Percentiles rank a stretch among this genome's conserved stretches.
Conservation (phyloP, 768 basidiomycete genomes). For the Daedaleopsis sinensis region DNA sequence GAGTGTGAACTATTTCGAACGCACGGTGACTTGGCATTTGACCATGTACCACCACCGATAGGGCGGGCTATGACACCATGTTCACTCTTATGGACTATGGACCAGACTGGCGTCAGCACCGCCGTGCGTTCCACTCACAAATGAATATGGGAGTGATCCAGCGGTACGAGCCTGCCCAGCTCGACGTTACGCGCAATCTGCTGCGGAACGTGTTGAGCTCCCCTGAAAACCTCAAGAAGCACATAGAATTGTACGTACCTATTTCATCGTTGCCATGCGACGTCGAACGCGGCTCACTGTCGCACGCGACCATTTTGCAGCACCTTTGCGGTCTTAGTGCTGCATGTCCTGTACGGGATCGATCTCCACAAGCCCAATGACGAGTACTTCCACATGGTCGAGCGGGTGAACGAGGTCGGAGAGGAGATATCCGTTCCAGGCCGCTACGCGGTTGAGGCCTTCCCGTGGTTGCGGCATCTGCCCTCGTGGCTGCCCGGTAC, state of each 20-base stretch:
- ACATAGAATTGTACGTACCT: constrained; percentile 2
- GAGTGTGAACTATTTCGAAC: neutral
- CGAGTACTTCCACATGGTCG: constrained; percentile 7
- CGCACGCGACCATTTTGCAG: neutral
- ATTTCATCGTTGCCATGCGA: too few species aligned
- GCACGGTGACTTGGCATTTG: too few species aligned
- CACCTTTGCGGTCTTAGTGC: neutral
- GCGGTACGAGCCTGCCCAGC: constrained; percentile 2
- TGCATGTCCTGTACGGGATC: constrained; percentile 9
- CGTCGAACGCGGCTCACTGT: too few species aligned
- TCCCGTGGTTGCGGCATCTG: constrained; percentile 16
- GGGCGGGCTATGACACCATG: constrained; percentile 1
- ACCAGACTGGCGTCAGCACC: constrained; percentile 7
- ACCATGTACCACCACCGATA: neutral
- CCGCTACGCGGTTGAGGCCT: neutral
- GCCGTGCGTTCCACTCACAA: constrained; percentile 7
- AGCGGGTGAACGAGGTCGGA: constrained; percentile 1
- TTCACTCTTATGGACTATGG: constrained; percentile 4
- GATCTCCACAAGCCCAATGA: constrained; percentile 4
- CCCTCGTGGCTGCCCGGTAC: constrained; percentile 31
- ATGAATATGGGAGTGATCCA: neutral
- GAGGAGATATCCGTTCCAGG: neutral
- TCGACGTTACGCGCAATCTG: neutral
- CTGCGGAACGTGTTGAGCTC: neutral
- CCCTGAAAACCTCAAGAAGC: neutral